Percentiles rank a stretch among this genome's conserved stretches.
Conservation (phyloP, 78 protist genomes). For the Dictyostelium purpureum region DNA sequence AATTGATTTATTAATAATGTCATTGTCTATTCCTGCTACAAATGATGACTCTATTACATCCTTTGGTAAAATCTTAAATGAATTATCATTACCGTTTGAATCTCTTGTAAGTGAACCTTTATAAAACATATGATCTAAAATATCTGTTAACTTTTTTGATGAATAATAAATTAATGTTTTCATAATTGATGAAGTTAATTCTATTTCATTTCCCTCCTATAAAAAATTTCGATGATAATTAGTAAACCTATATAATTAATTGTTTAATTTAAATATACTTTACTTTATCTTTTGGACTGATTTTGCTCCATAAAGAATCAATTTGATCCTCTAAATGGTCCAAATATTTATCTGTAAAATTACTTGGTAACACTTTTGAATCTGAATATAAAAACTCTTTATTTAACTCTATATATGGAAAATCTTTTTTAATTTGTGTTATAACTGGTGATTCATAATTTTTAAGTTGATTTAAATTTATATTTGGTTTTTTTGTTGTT, state of each 20-base stretch:
- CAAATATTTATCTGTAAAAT: conserved; percentile 19
- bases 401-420: background rate
- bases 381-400: background rate
- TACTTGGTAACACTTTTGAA: background rate
- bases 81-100: background rate
- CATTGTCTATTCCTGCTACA: background rate
- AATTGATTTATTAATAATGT: background rate
- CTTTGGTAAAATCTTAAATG: background rate
- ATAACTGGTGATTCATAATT: too few species aligned
- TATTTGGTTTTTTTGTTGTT: too few species aligned
- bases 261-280: background rate
- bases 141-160: background rate
- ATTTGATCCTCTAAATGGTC: background rate
- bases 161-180: background rate
- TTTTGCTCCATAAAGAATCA: background rate
- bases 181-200: conserved; percentile 2
- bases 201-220: conserved; percentile 3
- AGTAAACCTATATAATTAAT: background rate
- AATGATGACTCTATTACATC: background rate
- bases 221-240: background rate
- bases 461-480: too few species aligned
- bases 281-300: conserved; percentile 39
- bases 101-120: background rate
- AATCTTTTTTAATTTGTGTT: background rate
- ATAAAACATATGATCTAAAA: conserved; percentile 18